A percentile compares a stretch with the other conserved stretches of the same genome.
phyloP scores from a whole-genome alignment of 2,329 filamentous ascomycete genomes.

The Fusarium pseudocircinatum region DNA sequence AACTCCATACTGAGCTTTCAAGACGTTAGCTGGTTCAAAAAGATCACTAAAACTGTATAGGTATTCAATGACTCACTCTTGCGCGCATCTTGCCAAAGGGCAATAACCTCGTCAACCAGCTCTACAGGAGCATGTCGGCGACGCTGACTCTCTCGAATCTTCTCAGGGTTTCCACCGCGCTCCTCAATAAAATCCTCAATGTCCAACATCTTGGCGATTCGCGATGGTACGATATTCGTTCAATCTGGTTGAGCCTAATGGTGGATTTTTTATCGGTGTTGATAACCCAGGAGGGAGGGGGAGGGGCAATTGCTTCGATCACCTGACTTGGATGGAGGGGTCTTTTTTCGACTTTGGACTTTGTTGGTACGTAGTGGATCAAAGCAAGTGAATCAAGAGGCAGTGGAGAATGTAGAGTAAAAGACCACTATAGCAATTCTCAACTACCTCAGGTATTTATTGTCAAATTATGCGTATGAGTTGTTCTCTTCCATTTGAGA shows the following conservation, averaged over 20 bases:
- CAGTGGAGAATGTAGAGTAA: neutral
- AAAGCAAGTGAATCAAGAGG: neutral
- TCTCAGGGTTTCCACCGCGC: constrained; percentile 89
- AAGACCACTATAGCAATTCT: neutral
- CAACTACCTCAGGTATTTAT: neutral
- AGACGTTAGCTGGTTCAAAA: constrained; percentile 14
- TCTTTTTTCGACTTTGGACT: neutral
- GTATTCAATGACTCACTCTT: constrained; percentile 59
- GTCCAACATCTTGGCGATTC: constrained; percentile 70
- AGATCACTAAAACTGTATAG: neutral
- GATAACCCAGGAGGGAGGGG: constrained; percentile 42
- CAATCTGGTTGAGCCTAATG: constrained; percentile 19
- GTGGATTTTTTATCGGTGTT: constrained; percentile 39
- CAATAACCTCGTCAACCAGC: constrained; percentile 90
- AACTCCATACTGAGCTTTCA: constrained; percentile 72
- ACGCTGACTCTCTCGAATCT: constrained; percentile 91
- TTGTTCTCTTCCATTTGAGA: neutral
- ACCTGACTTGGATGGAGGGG: constrained; percentile 40
- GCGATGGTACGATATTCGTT: constrained; percentile 29
- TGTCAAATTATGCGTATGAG: no score
- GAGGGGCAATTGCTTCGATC: constrained; percentile 38
- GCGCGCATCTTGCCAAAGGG: constrained; percentile 85
- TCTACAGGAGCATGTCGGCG: constrained; percentile 82
- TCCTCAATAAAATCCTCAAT: constrained; percentile 83
- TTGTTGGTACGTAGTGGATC: neutral